Base-by-base conservation (phyloP, 2,329 filamentous ascomycete genomes). In the Basipetospora chlamydospora region DNA sequence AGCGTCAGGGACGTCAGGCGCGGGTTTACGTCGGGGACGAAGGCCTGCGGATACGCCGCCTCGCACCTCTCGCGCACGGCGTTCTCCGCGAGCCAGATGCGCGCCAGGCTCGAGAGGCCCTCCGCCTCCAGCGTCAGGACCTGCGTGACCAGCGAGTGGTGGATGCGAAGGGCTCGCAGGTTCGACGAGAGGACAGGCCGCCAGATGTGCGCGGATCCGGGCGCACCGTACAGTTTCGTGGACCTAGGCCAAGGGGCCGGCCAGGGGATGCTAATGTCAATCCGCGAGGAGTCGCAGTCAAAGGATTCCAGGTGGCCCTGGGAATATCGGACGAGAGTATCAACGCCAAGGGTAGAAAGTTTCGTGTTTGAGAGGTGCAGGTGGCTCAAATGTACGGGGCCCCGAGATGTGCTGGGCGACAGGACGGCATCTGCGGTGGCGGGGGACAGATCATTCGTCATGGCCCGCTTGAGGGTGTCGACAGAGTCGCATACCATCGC, bases 81-180 rank as follows among this genome's bases (percentile, higher is more conserved):
- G 0, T 53, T 63, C 46, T 73, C 67, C 4, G 66, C 61, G 6
- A 67, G 41, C 43, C 58, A 60, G 7, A 58, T 29, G 3, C 56
- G 48, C 7, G 53, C 49, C 39, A 59, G 44, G 3, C 49, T 43
- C 3, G 59, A 57, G 4, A 64, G 44, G 8, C 51, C 53, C 1
- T 57, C 50, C 6, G 57, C 50, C 4, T 55, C 41, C 4, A 73
- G 42, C 0, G 62, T 64, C 2, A 65, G 66, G 7, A 70, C 57
- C 28, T 63, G 60, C 0, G 73, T 78, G 5, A 77, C 61, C 2
- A 76, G 43, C 0, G 72, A 77, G 47, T 78, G 73, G 35, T 78
- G 73, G 5, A 74, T 54, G 10, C 66, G 62, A 2, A 77, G 51
- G 2, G 55, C 55, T 22, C 65, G 62, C 4, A 77, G 54, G 42